Base-by-base conservation (phyloP, 2,329 filamentous ascomycete species). In the Malbranchea cinnamomea region DNA sequence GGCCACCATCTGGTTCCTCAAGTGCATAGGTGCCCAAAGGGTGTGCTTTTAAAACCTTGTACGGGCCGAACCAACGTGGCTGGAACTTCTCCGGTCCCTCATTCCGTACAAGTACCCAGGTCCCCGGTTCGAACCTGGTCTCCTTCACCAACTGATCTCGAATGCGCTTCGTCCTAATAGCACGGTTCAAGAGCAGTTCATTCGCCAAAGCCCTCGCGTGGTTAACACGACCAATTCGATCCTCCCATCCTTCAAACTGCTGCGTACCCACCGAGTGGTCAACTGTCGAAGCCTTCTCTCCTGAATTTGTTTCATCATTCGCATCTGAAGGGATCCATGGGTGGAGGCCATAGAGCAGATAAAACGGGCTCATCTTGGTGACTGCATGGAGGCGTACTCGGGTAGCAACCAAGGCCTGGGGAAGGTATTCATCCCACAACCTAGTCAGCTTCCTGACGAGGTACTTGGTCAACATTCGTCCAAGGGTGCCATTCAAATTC, bases 21-120 rank as follows among this genome's bases (percentile, higher is more conserved):
- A 32, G 23, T 4, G 16, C 30, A 28, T 32, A 32, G 12, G 23
- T 32, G 19, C 23, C 10, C 6, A 31, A 11, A 8, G 14, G 21
- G 15, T 31, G 29, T 11, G 29, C n/a, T 17, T 31, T 32, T 2
- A 32, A 14, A n/a, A 32, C 30, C 19, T 4, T 14, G 22, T 28
- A 32, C 6, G 11, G 24, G 8, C 13, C 17, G 21, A 32, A 32
- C 22, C 30, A 32, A 9, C 19, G 4, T 4, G 23, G 30, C 22
- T 32, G 4, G 10, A 32, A 21, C 17, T 28, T 32, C 13, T 32
- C 13, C 4, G n/a, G n/a, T 17, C 17, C 13, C 11, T 32, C 23
- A 32, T 32, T 15, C 13, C 15, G 7, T 4, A 32, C 15, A 2
- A 32, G 15, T 2, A 32, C 15, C 16, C 15, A 32, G 5, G 15